Percentiles rank a stretch among this genome's conserved stretches.
phyloP scores from a whole-genome alignment of 148 eudicot genomes.

The Spergularia bocconei region DNA sequence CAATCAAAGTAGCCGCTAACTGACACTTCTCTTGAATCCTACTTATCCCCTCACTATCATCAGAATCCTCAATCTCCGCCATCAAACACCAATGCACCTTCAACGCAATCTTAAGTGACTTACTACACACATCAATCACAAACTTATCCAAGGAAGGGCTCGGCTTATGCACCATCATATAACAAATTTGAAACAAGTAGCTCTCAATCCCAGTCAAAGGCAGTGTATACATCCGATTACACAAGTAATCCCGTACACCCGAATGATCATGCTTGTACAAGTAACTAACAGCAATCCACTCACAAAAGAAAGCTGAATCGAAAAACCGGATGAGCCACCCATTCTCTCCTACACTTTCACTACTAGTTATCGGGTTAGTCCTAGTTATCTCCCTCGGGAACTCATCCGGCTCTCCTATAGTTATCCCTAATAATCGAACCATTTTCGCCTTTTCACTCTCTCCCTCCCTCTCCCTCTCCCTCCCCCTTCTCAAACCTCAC shows the following conservation, averaged over 20 bases:
- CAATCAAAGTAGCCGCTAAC: slow-evolving; percentile 89
- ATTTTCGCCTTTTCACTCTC: slow-evolving; percentile 19
- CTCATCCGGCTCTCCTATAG: slow-evolving; percentile 62
- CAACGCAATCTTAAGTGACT: slow-evolving; percentile 75
- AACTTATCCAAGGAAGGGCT: slow-evolving; percentile 93
- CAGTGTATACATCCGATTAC: slow-evolving; percentile 92
- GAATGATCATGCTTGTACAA: slow-evolving; percentile 91
- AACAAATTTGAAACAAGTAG: slow-evolving; percentile 91
- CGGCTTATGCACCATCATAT: slow-evolving; percentile 94
- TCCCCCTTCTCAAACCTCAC: slow-evolving; percentile 27
- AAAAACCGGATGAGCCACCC: slow-evolving; percentile 97
- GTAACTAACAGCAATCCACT: slow-evolving; percentile 99
- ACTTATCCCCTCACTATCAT: slow-evolving; percentile 93
- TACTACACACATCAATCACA: slow-evolving; percentile 82
- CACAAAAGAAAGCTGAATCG: slow-evolving; percentile 95
- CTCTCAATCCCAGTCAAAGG: slow-evolving; percentile 89
- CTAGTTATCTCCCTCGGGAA: slow-evolving; percentile 86
- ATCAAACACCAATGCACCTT: slow-evolving; percentile 96
- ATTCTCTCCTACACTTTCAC: slow-evolving; percentile 74
- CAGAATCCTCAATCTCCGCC: slow-evolving; percentile 96
- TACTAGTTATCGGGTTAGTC: slow-evolving; percentile 52
- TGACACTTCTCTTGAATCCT: slow-evolving; percentile 96
- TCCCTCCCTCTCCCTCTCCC: neutral
- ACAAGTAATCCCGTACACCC: slow-evolving; percentile 87
- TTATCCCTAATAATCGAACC: slow-evolving; percentile 79